Evolutionary conservation across 2,329 filamentous ascomycete species (phyloP), one percentile per base, ranked within the genome.

Genomic region (Allantophomopsis lycopodina): DNA sequence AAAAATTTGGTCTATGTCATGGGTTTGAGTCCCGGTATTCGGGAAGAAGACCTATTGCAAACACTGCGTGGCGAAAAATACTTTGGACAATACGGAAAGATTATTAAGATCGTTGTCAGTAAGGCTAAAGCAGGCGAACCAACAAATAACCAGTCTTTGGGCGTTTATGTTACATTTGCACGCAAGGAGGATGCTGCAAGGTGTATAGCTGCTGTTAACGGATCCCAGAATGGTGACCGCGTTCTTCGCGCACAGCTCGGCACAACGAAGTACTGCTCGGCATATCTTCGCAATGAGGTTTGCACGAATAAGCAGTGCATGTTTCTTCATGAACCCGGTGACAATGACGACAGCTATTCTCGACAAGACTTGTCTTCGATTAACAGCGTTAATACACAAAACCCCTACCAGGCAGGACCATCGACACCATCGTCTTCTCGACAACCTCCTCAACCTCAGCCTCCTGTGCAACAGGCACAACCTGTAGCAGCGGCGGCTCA

Each of bases 1-100:
- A 96, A 96, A 67, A 98, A 98, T 56, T 75, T 98, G 35, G 91
- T 98, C 47, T 98, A 98, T 60, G 89, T 98, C 46, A 94, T 93
- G 30, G 91, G 91, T 38, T 69, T 98, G 18, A 93, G 84, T 46
- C 91, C 91, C 11, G 88, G 82, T 28, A 85, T 93, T 45, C 81
- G 85, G 46, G 91, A 98, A 61, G 88, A 96, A 56, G 85, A 89
- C 50, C 69, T 98, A 3, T 71, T 96, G 36, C 85, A 89, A 59
- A 95, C 88, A 0, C 66, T 98, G 36, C 79, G 93, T 41, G 88
- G 88, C 45, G 77, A 79, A 37, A 83, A 95, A 54, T 98, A 95
- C 57, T 98, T 98, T 53, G 91, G 91, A 5, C 91, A 98, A 60
- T 98, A 98, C 57, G 91, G 91, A 50, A 91, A 89, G 55, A 98